phyloP scores from a whole-genome alignment of 2,329 filamentous ascomycete species.

The Lachnellula arida region DNA sequence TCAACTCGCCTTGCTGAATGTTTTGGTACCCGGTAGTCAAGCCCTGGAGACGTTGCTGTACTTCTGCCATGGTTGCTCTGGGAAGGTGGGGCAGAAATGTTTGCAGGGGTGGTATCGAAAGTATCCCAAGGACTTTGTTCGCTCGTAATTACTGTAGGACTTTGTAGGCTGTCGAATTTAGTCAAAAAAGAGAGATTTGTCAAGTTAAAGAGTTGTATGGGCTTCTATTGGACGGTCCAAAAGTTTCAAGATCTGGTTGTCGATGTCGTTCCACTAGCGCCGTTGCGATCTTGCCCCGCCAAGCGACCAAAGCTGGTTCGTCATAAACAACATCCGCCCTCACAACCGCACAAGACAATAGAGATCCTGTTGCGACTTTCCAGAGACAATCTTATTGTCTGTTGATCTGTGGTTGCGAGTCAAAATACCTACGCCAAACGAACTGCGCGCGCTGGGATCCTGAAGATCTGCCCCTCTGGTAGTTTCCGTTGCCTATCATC shows the following conservation, averaged over 20 bases:
- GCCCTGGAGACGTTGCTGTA: slow-evolving; percentile 72
- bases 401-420: background rate
- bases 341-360: slow-evolving; percentile 6
- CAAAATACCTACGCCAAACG: background rate
- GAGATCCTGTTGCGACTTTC: background rate
- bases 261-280: slow-evolving; percentile 16
- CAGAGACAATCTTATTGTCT: background rate
- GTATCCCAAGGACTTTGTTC: background rate
- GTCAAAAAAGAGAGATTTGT: background rate
- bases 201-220: background rate
- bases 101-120: background rate
- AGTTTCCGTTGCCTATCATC: background rate
- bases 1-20: slow-evolving; percentile 66
- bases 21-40: slow-evolving; percentile 85
- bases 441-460: background rate
- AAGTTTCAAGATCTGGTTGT: slow-evolving; percentile 14
- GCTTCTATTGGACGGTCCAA: background rate
- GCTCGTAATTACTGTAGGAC: background rate
- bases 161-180: background rate
- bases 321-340: slow-evolving; percentile 9
- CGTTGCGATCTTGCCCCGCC: slow-evolving; percentile 21
- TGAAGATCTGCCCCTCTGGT: background rate
- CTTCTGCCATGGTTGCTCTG: slow-evolving; percentile 55
- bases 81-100: background rate
- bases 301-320: slow-evolving; percentile 14